These are phyloP conservation scores for Strombidium stylifer DNA, from an alignment of 73 alveolate genomes.

Conservation along the genomic window DNA sequence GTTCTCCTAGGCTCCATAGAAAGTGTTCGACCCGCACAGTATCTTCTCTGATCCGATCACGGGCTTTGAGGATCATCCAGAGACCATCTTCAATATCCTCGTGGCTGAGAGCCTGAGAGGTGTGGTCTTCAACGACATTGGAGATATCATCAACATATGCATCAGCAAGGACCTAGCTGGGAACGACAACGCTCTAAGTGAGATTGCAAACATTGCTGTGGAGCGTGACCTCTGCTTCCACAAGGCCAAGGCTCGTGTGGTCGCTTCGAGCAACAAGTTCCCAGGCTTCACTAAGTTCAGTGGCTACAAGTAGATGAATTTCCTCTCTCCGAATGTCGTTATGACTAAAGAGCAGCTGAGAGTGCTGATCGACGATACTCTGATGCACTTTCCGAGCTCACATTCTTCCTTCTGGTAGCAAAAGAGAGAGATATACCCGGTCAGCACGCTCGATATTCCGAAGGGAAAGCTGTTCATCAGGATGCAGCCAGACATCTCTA, in stretches of 20 bases:
- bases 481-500: neutral
- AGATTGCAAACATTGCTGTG: neutral
- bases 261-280: constrained; percentile 16
- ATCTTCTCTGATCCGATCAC: neutral
- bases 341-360: constrained; percentile 1
- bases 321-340: constrained; percentile 3
- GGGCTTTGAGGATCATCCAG: neutral
- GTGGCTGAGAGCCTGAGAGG: constrained; percentile 28
- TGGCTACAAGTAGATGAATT: constrained; percentile 16
- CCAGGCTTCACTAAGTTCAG: constrained; percentile 11
- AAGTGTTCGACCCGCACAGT: neutral
- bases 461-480: constrained; percentile 6
- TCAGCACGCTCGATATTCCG: constrained; percentile 4
- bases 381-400: neutral
- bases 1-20: neutral
- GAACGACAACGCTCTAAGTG: neutral
- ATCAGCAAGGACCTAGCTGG: constrained; percentile 1
- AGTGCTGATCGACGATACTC: neutral
- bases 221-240: neutral
- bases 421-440: constrained; percentile 5
- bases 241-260: constrained; percentile 14
- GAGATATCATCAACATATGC: constrained; percentile 7
- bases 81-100: neutral
- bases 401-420: neutral
- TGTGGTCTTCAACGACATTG: neutral